phyloP scores from a whole-genome alignment of 768 basidiomycete species.

The Xerocomus brunneocitrinus region DNA sequence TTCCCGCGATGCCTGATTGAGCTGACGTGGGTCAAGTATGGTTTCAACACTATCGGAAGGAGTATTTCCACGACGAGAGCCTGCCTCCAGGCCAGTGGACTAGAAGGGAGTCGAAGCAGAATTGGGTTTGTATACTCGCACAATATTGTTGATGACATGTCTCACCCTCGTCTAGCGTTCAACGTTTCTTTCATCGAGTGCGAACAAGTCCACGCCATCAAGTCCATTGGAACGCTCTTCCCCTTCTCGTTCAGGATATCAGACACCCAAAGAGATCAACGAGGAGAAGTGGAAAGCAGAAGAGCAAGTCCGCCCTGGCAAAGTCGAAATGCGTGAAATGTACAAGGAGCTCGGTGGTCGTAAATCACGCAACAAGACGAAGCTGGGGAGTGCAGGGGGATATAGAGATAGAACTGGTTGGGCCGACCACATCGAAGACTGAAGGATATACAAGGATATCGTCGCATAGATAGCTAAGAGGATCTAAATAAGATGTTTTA shows the following conservation, averaged over 20 bases:
- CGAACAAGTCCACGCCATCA: slow-evolving; percentile 39
- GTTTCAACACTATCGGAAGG: slow-evolving; percentile 89
- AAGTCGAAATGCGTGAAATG: slow-evolving; percentile 83
- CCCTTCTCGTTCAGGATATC: slow-evolving; percentile 54
- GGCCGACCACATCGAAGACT: slow-evolving; percentile 39
- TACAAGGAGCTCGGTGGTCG: slow-evolving; percentile 89
- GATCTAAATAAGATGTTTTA: neutral
- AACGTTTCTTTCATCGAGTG: slow-evolving; percentile 38
- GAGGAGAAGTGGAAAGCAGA: slow-evolving; percentile 70
- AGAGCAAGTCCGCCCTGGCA: slow-evolving; percentile 56
- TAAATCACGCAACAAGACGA: slow-evolving; percentile 71
- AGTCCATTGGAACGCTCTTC: slow-evolving; percentile 46
- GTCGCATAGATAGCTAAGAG: neutral
- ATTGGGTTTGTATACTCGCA: slow-evolving; percentile 52
- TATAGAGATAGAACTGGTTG: slow-evolving; percentile 79
- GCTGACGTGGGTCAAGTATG: slow-evolving; percentile 55
- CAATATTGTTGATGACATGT: slow-evolving; percentile 7
- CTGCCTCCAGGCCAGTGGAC: slow-evolving; percentile 86
- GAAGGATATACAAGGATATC: neutral
- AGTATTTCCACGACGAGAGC: slow-evolving; percentile 78
- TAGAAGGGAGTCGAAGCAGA: slow-evolving; percentile 88
- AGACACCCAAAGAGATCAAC: slow-evolving; percentile 72
- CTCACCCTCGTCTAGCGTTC: slow-evolving; percentile 43
- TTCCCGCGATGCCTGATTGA: neutral
- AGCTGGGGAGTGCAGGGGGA: slow-evolving; percentile 59